Conservation (phyloP, 305 asterid species). For the Solanum hybrid region DNA sequence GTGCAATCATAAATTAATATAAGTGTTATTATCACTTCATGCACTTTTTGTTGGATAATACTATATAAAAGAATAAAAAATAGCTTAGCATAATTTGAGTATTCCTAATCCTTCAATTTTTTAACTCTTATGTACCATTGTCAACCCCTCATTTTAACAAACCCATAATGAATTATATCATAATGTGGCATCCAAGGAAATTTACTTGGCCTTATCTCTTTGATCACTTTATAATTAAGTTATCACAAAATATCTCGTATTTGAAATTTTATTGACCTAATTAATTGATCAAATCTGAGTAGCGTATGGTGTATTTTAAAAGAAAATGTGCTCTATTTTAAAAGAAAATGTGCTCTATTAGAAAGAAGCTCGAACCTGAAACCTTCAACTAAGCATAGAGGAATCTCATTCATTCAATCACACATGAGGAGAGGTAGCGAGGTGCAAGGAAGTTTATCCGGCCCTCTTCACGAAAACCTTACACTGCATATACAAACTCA, state of each 20-base stretch:
- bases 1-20: neutral
- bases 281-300: neutral
- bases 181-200: slow-evolving; percentile 29
- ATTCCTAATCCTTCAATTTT: slow-evolving; percentile 1
- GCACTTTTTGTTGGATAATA: slow-evolving; percentile 23
- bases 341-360: neutral
- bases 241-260: neutral
- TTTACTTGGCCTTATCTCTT: slow-evolving; percentile 20
- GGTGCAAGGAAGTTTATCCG: neutral
- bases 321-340: too few relatives aligned
- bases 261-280: neutral
- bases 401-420: neutral
- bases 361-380: neutral
- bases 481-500: neutral
- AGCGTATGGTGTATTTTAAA: neutral
- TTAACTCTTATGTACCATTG: slow-evolving; percentile 14
- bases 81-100: neutral
- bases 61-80: neutral
- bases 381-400: neutral
- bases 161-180: slow-evolving; percentile 10
- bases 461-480: neutral
- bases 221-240: neutral
- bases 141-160: slow-evolving; percentile 36
- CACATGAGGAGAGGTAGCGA: neutral
- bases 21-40: slow-evolving; percentile 19